These are phyloP conservation scores for Entrophospora sp. DNA, from an alignment of 192 early-diverging fungal genomes.

Conservation along the genomic window DNA sequence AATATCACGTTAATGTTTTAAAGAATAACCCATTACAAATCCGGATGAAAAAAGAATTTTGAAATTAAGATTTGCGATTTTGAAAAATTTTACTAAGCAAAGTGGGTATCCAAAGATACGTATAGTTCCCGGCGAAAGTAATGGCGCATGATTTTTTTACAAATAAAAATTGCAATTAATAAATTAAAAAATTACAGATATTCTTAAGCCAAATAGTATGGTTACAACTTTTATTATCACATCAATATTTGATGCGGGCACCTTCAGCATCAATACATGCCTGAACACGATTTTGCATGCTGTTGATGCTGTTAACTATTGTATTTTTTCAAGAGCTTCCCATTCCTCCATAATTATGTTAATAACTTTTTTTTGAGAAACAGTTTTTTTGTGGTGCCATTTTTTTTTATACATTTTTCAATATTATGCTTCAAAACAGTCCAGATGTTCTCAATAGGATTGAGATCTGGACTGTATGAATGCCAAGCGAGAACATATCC, in stretches of 20 bases:
- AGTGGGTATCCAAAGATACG: no score
- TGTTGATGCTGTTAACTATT: neutral
- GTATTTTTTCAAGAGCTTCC: neutral
- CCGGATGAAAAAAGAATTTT: no score
- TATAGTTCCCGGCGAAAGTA: neutral
- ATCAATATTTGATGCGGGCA: neutral
- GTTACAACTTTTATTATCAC: neutral
- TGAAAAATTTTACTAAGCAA: no score
- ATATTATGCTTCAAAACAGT: conserved; percentile 1
- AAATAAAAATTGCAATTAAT: neutral
- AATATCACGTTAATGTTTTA: no score
- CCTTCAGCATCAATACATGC: neutral
- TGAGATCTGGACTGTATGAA: conserved; percentile 7
- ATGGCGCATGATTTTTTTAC: neutral
- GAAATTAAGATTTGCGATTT: no score
- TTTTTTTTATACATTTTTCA: neutral
- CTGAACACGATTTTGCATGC: conserved; percentile 1
- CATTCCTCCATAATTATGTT: neutral
- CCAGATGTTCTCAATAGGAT: no score
- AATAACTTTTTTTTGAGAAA: neutral
- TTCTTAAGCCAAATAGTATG: neutral
- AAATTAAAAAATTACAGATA: neutral
- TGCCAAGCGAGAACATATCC: neutral
- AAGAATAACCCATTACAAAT: no score
- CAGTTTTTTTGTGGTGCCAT: neutral